A percentile compares a stretch with the other conserved stretches of the same genome.
Evolutionary conservation across 495 filamentous ascomycete species (phyloP).

Genomic region (Amphirosellinia nigrospora): DNA sequence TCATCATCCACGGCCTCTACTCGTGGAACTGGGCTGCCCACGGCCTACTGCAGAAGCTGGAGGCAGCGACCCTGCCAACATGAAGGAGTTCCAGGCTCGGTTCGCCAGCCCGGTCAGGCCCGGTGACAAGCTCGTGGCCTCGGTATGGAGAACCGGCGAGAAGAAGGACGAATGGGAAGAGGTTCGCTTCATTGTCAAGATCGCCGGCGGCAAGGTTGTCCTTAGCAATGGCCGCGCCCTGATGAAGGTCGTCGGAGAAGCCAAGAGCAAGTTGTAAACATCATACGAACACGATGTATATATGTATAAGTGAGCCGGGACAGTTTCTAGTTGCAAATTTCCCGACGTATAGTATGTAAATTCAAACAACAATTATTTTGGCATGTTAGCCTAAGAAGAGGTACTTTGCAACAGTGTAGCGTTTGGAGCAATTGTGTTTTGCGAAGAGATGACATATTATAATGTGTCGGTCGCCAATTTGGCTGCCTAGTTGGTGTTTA

Average conservation of each 20-base stretch:
- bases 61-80: constrained; percentile 74
- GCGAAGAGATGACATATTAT: not conserved
- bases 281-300: constrained; percentile 25
- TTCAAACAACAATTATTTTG: not conserved
- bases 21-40: constrained; percentile 84
- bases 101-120: constrained; percentile 85
- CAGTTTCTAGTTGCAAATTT: not conserved
- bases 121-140: constrained; percentile 70
- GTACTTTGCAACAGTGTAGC: not conserved
- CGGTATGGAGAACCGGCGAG: constrained; percentile 70
- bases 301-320: constrained; percentile 22
- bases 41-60: constrained; percentile 72
- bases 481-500: constrained; percentile 19
- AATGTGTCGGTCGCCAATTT: constrained; percentile 15
- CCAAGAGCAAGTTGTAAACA: constrained; percentile 69
- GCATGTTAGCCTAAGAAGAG: not conserved
- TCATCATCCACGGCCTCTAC: constrained; percentile 87
- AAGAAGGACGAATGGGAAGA: constrained; percentile 77
- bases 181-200: constrained; percentile 74
- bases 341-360: constrained; percentile 8
- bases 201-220: constrained; percentile 75
- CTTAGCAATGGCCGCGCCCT: constrained; percentile 84
- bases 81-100: constrained; percentile 85
- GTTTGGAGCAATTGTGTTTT: not conserved
- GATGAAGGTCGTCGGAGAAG: constrained; percentile 65